Conservation (phyloP, 495 filamentous ascomycete genomes). For the Cenococcum geophilum region DNA sequence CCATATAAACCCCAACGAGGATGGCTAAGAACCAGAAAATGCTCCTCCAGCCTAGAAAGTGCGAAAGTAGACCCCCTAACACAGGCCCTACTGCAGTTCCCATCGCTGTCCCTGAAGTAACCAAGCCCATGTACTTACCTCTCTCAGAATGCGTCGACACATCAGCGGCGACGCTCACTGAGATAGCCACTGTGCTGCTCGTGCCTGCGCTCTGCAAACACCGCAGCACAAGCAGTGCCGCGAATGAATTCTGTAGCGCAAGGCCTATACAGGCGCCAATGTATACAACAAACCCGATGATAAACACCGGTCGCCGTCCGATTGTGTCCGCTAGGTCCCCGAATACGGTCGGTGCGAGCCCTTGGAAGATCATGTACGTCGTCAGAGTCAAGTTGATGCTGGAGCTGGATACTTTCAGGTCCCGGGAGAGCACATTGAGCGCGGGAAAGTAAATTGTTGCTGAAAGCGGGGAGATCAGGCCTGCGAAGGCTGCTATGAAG, state of each 20-base stretch:
- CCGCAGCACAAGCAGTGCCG: no score
- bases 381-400: constrained; percentile 53
- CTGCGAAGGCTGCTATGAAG: constrained; percentile 57
- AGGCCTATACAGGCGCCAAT: constrained; percentile 41
- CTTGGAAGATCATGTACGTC: constrained; percentile 36
- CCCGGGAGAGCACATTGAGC: constrained; percentile 50
- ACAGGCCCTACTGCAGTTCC: constrained; percentile 33
- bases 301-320: constrained; percentile 40
- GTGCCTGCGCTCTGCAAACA: constrained; percentile 34
- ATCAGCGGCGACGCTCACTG: constrained; percentile 38
- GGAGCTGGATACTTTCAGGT: constrained; percentile 52
- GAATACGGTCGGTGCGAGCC: constrained; percentile 36
- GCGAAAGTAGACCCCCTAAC: constrained; percentile 32
- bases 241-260: constrained; percentile 35
- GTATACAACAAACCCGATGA: constrained; percentile 40
- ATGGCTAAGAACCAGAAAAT: constrained; percentile 39
- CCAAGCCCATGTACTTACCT: constrained; percentile 40
- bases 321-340: constrained; percentile 41
- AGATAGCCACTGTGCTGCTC: constrained; percentile 34
- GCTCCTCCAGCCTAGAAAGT: constrained; percentile 34
- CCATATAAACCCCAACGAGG: constrained; percentile 36
- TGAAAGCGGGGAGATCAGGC: constrained; percentile 67
- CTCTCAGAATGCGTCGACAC: constrained; percentile 37
- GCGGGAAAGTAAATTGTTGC: constrained; percentile 79
- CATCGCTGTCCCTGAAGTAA: constrained; percentile 31